Percentiles rank a stretch among this genome's conserved stretches.
phyloP scores from a whole-genome alignment of 2,329 filamentous ascomycete species.

The Coniochaeta sp. region DNA sequence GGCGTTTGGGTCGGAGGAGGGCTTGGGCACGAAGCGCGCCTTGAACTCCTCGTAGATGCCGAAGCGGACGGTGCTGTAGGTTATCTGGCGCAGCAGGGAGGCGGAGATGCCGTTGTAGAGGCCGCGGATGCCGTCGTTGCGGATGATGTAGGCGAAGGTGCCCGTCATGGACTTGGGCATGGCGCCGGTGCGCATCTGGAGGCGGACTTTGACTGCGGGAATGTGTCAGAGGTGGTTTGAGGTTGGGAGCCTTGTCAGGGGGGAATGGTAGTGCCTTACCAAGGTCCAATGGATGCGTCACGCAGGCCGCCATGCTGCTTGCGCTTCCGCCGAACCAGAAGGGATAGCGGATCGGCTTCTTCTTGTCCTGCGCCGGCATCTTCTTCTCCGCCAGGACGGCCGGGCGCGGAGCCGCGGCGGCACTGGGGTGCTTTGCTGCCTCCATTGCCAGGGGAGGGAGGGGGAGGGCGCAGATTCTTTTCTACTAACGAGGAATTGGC shows the following conservation, averaged over 20 bases:
- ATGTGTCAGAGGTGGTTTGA: neutral
- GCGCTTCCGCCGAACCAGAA: slow-evolving; percentile 98
- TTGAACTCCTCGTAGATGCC: slow-evolving; percentile 96
- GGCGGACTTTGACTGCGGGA: slow-evolving; percentile 50
- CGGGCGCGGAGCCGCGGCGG: neutral
- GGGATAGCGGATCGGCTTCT: slow-evolving; percentile 54
- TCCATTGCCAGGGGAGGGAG: no score
- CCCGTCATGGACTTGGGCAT: slow-evolving; percentile 74
- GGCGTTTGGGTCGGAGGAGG: slow-evolving; percentile 10
- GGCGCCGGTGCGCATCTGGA: slow-evolving; percentile 75
- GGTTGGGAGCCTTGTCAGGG: neutral
- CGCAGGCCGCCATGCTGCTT: slow-evolving; percentile 81
- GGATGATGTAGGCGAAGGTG: slow-evolving; percentile 77
- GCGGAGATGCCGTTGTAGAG: slow-evolving; percentile 91
- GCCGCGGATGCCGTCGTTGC: slow-evolving; percentile 66
- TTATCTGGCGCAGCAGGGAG: slow-evolving; percentile 85
- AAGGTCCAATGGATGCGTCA: slow-evolving; percentile 90
- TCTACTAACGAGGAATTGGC: neutral
- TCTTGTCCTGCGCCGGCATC: slow-evolving; percentile 10
- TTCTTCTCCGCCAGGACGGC: neutral
- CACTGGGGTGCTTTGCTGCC: slow-evolving; percentile 3
- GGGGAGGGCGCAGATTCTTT: neutral
- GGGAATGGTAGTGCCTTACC: slow-evolving; percentile 50
- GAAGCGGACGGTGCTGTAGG: slow-evolving; percentile 94
- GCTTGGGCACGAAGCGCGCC: slow-evolving; percentile 44